phyloP scores from a whole-genome alignment of 2,329 filamentous ascomycete species.

The Cladobotryum protrusum region DNA sequence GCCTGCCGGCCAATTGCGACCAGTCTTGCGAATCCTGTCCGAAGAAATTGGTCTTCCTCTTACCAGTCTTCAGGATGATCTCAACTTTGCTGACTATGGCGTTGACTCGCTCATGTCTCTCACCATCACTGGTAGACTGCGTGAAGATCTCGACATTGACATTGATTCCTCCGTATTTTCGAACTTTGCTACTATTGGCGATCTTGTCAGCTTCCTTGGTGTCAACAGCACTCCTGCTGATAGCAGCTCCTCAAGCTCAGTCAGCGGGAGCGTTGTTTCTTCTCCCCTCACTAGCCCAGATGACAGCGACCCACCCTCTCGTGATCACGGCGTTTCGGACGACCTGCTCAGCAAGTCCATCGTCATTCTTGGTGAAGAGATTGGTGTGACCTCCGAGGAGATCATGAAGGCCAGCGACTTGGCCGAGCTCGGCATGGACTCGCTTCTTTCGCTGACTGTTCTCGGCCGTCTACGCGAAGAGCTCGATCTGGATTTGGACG shows the following conservation, averaged over 20 bases:
- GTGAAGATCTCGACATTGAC: constrained; percentile 11
- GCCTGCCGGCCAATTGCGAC: neutral
- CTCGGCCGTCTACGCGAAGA: constrained; percentile 51
- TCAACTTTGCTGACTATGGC: constrained; percentile 5
- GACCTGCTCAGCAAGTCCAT: neutral
- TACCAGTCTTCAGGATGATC: constrained; percentile 44
- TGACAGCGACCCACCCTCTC: neutral
- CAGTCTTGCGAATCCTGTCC: constrained; percentile 43
- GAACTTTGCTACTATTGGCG: neutral
- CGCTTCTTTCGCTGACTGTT: constrained; percentile 52
- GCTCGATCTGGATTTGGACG: constrained; percentile 47
- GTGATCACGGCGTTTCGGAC: neutral
- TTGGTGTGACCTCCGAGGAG: constrained; percentile 8
- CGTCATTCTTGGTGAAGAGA: constrained; percentile 10
- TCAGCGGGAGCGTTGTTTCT: neutral
- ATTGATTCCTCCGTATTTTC: constrained; percentile 4
- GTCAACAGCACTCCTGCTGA: neutral
- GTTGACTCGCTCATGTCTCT: constrained; percentile 10
- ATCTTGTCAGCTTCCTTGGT: constrained; percentile 2
- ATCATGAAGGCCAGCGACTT: constrained; percentile 41
- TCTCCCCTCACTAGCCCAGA: neutral
- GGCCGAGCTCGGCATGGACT: constrained; percentile 52
- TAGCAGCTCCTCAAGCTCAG: neutral
- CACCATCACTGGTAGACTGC: constrained; percentile 10
- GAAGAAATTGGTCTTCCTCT: constrained; percentile 48